Base-by-base conservation (phyloP, 2,329 filamentous ascomycete species). In the Camillea tinctor region DNA sequence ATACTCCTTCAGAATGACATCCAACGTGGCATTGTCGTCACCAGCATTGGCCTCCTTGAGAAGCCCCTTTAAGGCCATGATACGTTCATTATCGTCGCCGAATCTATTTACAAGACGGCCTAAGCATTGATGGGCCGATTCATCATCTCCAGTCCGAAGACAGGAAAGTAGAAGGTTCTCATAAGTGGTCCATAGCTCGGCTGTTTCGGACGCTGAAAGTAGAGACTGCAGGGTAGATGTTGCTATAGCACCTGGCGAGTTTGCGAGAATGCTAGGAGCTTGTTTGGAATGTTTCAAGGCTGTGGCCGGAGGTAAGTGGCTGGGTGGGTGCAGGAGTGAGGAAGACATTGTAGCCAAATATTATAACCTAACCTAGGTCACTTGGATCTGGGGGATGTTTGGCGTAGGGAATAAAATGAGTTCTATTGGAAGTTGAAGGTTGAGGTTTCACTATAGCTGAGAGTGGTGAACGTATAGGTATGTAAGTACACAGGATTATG, bases 141-240 rank as follows among this genome's bases (percentile, higher is more conserved):
- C 79, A 68, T 96, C 89, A 74, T 98, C 91, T 57, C 91, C 90
- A 0, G 91, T 93, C 55, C 91, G 89, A 44, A 99, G 84, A 70
- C 91, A 95, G 26, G 92, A 87, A 36, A 95, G 79, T 66, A 98
- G 80, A 19, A 98, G 83, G 72, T 96, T 95, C 77, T 98, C 94
- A 75, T 95, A 91, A 50, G 86, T 86, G 17, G 84, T 84, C 93
- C 94, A 98, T 71, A 91, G 82, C 66, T 96, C 92, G 57, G 90
- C 82, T 0, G 88, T 88, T 73, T 97, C 93, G 26, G 83, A 74
- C 1, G 82, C 76, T 1, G 82, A 79, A 68, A 86, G 81, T 3
- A 88, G 73, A 8, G 82, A 82, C 23, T 73, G 69, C 9, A 88
- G 68, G 2, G 82, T 78, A 30, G 84, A 86, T n/a, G 80, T 76